Evolutionary conservation across 2,329 filamentous ascomycete genomes (phyloP).

Genomic region (Cercospora zeae-maydis): DNA sequence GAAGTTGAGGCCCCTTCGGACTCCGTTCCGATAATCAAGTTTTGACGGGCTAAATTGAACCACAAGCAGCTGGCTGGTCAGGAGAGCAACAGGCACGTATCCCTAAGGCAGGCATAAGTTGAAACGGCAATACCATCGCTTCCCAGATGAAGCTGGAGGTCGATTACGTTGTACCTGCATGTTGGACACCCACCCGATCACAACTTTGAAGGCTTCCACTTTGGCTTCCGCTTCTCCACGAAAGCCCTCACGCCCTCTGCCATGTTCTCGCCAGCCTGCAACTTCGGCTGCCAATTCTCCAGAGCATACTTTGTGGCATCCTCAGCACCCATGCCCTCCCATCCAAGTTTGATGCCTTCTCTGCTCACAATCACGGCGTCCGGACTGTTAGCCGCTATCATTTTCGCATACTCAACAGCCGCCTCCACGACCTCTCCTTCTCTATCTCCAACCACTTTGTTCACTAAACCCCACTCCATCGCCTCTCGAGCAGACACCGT

Average conservation of each 20-base stretch:
- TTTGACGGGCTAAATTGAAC: background rate
- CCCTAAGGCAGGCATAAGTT: no score
- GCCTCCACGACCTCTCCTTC: conserved; percentile 50
- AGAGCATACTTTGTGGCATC: conserved; percentile 57
- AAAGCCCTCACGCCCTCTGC: conserved; percentile 71
- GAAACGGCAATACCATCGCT: background rate
- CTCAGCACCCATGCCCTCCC: conserved; percentile 65
- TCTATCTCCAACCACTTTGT: conserved; percentile 52
- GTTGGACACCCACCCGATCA: background rate
- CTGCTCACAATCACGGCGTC: conserved; percentile 72
- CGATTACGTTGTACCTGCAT: no score
- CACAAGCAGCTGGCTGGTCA: no score
- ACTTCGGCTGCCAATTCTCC: conserved; percentile 55
- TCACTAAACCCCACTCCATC: conserved; percentile 65
- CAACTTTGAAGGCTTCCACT: conserved; percentile 24
- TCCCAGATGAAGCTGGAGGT: background rate
- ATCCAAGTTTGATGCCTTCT: conserved; percentile 67
- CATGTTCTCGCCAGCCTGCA: conserved; percentile 68
- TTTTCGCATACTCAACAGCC: conserved; percentile 59
- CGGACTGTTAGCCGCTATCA: conserved; percentile 61
- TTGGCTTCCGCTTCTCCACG: conserved; percentile 56
- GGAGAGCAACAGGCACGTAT: background rate
- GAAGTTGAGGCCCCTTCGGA: background rate
- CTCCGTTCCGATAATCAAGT: background rate
- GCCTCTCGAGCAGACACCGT: conserved; percentile 58